These are phyloP conservation scores for Colletotrichum sp. DNA, from an alignment of 2,329 filamentous ascomycete genomes.

Conservation along the genomic window DNA sequence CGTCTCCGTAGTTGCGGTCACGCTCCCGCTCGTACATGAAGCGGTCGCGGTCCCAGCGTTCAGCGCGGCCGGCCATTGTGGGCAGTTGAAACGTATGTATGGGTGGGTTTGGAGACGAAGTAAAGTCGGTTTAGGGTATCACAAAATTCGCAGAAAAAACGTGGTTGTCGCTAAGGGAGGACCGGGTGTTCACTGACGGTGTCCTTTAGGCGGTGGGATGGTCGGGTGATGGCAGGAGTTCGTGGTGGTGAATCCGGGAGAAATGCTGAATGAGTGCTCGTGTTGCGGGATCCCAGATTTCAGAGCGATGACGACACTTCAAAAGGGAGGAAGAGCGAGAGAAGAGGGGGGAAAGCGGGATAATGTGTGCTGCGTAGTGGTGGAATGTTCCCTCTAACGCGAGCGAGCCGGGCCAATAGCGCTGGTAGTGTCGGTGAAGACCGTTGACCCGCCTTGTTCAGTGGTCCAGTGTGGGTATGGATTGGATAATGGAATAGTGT, in stretches of 20 bases:
- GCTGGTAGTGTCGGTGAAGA: slow-evolving; percentile 19
- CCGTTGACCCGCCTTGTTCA: slow-evolving; percentile 14
- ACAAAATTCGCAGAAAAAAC: neutral
- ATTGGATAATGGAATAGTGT: slow-evolving; percentile 13
- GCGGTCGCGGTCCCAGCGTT: slow-evolving; percentile 62
- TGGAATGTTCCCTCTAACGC: slow-evolving; percentile 7
- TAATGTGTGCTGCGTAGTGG: neutral
- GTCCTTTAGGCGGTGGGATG: neutral
- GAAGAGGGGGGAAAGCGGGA: slow-evolving; percentile 17
- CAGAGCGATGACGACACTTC: slow-evolving; percentile 18
- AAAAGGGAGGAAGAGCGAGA: neutral
- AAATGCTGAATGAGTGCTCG: neutral
- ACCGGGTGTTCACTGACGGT: neutral
- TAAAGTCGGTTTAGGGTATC: slow-evolving; percentile 4
- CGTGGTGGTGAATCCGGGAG: neutral
- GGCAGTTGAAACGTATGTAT: neutral
- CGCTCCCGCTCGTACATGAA: slow-evolving; percentile 46
- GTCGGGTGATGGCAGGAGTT: slow-evolving; percentile 11
- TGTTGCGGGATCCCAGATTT: slow-evolving; percentile 12
- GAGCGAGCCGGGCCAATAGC: slow-evolving; percentile 6
- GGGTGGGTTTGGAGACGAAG: neutral
- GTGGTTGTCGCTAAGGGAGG: neutral
- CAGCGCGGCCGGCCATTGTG: slow-evolving; percentile 35
- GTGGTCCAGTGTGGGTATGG: neutral
- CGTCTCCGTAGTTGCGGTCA: slow-evolving; percentile 54